Evolutionary conservation across 768 basidiomycete species (phyloP), one percentile per base, ranked within the genome.

Genomic region (Boletus sp.): DNA sequence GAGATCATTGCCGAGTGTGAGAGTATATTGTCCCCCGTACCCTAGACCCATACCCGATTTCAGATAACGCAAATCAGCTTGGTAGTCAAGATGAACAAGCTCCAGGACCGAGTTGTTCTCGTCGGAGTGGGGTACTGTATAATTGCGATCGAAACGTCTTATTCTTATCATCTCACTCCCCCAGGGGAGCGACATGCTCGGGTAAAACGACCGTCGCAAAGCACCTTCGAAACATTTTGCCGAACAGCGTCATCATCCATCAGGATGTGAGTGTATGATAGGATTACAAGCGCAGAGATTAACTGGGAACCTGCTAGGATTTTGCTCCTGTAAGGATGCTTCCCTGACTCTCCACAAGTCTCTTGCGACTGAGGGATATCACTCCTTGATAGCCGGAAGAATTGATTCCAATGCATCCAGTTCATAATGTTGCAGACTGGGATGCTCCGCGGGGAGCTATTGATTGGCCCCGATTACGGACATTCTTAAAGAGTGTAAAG

Each of bases 121-220:
- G 73, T 86, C 28, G 85, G 83, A 29, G 75, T 87, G 51, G 84
- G 85, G 85, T 85, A 60, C 47, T 36, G 55, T 42, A 20, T 20
- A 17, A 37, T 17, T 33, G 9, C 8, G 29, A 53, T 51, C 18
- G 32, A 41, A 17, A 18, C 18, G 17, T 35, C 7, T 7, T 39
- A 56, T 29, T 24, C 32, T 61, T 24, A 52, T 44, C 1, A 9
- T 36, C 54, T 36, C 33, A 5, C 28, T 49, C 44, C 30, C 9
- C 12, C 46, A 94, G 94, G 28, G 96, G 96, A 12, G 90, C 94
- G 5, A 91, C 92, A 29, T 96, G 94, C 72, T 94, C 89, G 0
- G 95, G 96, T 18, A 98, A 98, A 78, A 98, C 96, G 1, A 93
- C 94, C 0, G 82, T 98, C 17, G 94, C 94, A 32, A 98, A 97